A percentile compares a stretch with the other conserved stretches of the same genome.
Evolutionary conservation across 2,329 filamentous ascomycete species (phyloP).

Genomic region (Balansia obtecta): DNA sequence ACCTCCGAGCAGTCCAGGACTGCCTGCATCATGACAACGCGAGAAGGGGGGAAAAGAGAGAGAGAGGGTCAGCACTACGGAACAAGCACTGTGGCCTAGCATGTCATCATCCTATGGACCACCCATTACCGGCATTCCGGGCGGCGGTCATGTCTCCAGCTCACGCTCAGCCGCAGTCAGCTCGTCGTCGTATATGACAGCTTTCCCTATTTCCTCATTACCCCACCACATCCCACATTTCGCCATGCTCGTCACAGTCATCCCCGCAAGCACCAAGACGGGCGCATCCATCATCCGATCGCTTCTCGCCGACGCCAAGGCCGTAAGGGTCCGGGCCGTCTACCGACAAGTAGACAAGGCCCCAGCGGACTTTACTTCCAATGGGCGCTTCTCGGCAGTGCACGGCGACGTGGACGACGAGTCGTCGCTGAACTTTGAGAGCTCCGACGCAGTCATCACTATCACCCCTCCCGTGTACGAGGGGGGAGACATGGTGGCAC

Average conservation of each 20-base stretch:
- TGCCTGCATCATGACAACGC: background rate
- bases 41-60: no score
- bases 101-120: background rate
- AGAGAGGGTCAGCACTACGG: background rate
- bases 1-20: background rate
- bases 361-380: conserved; percentile 15
- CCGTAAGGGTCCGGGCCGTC: conserved; percentile 12
- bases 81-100: background rate
- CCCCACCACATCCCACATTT: no score
- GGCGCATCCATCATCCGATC: conserved; percentile 17
- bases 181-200: no score
- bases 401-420: conserved; percentile 18
- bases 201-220: no score
- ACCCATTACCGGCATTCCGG: background rate
- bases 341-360: conserved; percentile 19
- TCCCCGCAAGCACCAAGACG: conserved; percentile 20
- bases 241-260: conserved; percentile 17
- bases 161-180: background rate
- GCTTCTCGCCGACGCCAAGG: conserved; percentile 11
- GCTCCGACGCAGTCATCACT: no score
- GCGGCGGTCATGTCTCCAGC: background rate
- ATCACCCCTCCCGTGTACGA: no score
- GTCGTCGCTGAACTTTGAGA: conserved; percentile 17
- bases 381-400: conserved; percentile 15
- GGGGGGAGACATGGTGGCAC: no score